A percentile compares a stretch with the other conserved stretches of the same genome.
Evolutionary conservation across 495 filamentous ascomycete species (phyloP).

Genomic region (Neurospora tetraspora): DNA sequence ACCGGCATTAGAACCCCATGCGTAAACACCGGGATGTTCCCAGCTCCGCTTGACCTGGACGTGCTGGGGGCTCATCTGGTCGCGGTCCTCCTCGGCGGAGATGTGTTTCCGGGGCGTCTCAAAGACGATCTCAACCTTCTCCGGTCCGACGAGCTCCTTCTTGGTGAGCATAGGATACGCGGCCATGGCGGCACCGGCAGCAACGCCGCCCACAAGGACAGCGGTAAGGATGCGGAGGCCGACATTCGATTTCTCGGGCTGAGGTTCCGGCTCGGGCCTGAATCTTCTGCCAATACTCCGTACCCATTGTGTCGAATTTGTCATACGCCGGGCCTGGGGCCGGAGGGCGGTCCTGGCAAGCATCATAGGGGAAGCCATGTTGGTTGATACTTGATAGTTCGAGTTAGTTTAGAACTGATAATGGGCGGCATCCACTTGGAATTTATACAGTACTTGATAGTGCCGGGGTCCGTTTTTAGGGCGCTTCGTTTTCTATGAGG

Average conservation of each 20-base stretch:
- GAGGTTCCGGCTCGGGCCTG: conserved; percentile 4
- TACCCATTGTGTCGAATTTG: conserved; percentile 17
- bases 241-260: background rate
- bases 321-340: conserved; percentile 1
- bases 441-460: background rate
- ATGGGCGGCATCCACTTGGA: background rate
- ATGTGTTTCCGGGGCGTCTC: conserved; percentile 47
- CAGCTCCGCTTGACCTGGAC: conserved; percentile 79
- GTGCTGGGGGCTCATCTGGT: conserved; percentile 65
- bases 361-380: conserved; percentile 15
- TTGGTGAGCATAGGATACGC: conserved; percentile 10
- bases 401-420: background rate
- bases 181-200: conserved; percentile 19
- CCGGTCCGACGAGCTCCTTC: background rate
- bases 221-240: conserved; percentile 8
- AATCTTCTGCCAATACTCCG: conserved; percentile 15
- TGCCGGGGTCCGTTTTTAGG: background rate
- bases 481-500: background rate
- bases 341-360: conserved; percentile 11
- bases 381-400: background rate
- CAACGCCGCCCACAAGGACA: conserved; percentile 17
- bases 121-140: conserved; percentile 42
- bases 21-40: conserved; percentile 84
- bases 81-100: conserved; percentile 58
- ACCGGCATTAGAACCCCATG: conserved; percentile 87